phyloP scores from a whole-genome alignment of 192 early-diverging fungal species.

The Gamsiella multidivaricata region DNA sequence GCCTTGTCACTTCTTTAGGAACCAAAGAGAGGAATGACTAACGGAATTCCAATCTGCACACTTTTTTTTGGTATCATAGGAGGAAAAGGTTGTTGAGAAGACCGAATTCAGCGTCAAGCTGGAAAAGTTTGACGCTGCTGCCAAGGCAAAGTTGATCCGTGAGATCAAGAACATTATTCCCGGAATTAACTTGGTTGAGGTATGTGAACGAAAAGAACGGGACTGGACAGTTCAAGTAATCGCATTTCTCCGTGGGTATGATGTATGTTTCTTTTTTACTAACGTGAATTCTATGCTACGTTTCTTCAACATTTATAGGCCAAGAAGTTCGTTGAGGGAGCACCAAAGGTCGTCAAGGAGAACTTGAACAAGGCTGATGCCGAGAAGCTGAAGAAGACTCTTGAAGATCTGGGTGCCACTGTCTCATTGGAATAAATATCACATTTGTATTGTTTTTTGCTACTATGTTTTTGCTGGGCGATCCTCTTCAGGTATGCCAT shows the following conservation, averaged over 20 bases:
- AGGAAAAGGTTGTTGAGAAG: conserved; percentile 92
- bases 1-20: no score
- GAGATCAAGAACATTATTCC: conserved; percentile 96
- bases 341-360: conserved; percentile 96
- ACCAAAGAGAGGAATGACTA: no score
- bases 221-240: not conserved
- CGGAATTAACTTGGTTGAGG: conserved; percentile 94
- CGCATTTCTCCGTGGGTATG: not conserved
- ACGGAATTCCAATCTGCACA: no score
- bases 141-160: conserved; percentile 98
- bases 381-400: conserved; percentile 95
- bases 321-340: conserved; percentile 99
- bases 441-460: no score
- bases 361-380: conserved; percentile 92
- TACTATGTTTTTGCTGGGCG: no score
- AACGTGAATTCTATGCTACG: no score
- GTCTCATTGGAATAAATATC: conserved; percentile 90
- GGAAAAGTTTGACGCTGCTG: conserved; percentile 91
- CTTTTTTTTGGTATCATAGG: conserved; percentile 34
- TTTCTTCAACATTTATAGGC: conserved; percentile 73
- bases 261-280: not conserved
- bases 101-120: conserved; percentile 96
- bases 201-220: conserved; percentile 47
- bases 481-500: no score
- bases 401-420: conserved; percentile 94